phyloP scores from a whole-genome alignment of 2,329 filamentous ascomycete genomes.

The Claviceps africana region DNA sequence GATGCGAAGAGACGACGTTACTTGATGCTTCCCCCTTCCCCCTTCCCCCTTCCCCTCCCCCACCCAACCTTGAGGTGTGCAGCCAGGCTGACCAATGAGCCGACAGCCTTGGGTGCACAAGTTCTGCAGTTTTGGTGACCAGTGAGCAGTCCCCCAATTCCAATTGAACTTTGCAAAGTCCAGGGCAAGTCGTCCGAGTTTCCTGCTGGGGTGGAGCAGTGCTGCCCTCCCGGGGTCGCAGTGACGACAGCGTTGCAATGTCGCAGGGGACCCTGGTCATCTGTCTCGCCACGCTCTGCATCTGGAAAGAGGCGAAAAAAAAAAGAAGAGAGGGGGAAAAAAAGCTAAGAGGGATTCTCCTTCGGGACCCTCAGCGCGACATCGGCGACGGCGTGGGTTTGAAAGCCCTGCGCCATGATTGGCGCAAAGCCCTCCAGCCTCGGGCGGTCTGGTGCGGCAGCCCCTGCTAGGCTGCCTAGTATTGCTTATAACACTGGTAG shows the following conservation, averaged over 20 bases:
- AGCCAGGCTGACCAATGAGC: background rate
- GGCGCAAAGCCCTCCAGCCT: constrained; percentile 7
- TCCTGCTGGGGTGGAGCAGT: background rate
- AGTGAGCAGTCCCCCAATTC: background rate
- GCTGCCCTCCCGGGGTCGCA: background rate
- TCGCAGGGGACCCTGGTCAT: constrained; percentile 7
- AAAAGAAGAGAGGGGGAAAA: background rate
- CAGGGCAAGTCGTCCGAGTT: background rate
- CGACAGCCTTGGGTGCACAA: background rate
- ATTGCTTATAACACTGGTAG: no score
- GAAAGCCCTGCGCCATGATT: constrained; percentile 19
- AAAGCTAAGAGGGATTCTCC: background rate
- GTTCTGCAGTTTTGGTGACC: background rate
- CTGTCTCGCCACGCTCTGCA: background rate
- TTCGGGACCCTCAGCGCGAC: constrained; percentile 13
- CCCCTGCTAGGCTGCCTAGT: background rate
- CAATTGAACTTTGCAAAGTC: background rate
- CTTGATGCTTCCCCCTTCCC: no score
- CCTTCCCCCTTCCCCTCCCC: background rate
- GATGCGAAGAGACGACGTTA: no score
- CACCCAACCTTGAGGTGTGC: background rate
- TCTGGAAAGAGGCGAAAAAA: background rate
- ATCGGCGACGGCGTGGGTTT: constrained; percentile 16
- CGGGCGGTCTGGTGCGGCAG: background rate
- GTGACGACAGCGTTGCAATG: constrained; percentile 6